Percentiles rank a stretch among this genome's conserved stretches.
Evolutionary conservation across 73 alveolate species (phyloP).

Genomic region (Blepharisma japonicum): DNA sequence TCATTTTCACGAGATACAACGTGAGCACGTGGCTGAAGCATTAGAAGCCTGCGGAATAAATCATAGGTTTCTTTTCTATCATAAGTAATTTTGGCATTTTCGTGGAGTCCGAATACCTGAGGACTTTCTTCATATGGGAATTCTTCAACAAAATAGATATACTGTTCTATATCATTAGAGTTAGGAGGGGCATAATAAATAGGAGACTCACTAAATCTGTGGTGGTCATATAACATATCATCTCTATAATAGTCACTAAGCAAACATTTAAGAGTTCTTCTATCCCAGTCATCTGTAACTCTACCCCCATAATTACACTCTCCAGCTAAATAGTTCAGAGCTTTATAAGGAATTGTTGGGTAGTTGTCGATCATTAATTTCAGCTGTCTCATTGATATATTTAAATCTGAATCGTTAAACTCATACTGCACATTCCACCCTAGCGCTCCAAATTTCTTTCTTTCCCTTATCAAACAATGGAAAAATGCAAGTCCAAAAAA

Average conservation of each 20-base stretch:
- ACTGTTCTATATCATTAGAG: slow-evolving; percentile 77
- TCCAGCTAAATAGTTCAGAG: slow-evolving; percentile 97
- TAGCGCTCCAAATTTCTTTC: slow-evolving; percentile 97
- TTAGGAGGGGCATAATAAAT: slow-evolving; percentile 80
- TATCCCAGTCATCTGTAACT: slow-evolving; percentile 99
- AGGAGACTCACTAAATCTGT: slow-evolving; percentile 66
- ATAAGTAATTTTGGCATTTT: slow-evolving; percentile 95
- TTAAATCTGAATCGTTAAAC: slow-evolving; percentile 97
- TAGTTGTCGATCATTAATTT: slow-evolving; percentile 97
- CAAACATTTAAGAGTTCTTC: slow-evolving; percentile 91
- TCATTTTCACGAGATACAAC: slow-evolving; percentile 53
- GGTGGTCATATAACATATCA: slow-evolving; percentile 68
- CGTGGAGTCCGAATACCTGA: slow-evolving; percentile 96
- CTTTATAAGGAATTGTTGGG: slow-evolving; percentile 87
- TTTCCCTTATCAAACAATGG: slow-evolving; percentile 94
- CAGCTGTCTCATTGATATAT: slow-evolving; percentile 94
- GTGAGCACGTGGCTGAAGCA: slow-evolving; percentile 56
- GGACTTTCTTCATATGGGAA: slow-evolving; percentile 94
- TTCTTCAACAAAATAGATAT: slow-evolving; percentile 73
- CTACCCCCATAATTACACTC: slow-evolving; percentile 99
- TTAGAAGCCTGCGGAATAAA: slow-evolving; percentile 69
- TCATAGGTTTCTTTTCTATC: slow-evolving; percentile 87
- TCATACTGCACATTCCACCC: slow-evolving; percentile 96
- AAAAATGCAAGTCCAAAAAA: slow-evolving; percentile 95
- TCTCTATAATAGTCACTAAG: slow-evolving; percentile 85